Percentiles rank a stretch among this genome's conserved stretches.
Conservation (phyloP, 1,139 yeast species). For the Geotrichum citri-aurantii region DNA sequence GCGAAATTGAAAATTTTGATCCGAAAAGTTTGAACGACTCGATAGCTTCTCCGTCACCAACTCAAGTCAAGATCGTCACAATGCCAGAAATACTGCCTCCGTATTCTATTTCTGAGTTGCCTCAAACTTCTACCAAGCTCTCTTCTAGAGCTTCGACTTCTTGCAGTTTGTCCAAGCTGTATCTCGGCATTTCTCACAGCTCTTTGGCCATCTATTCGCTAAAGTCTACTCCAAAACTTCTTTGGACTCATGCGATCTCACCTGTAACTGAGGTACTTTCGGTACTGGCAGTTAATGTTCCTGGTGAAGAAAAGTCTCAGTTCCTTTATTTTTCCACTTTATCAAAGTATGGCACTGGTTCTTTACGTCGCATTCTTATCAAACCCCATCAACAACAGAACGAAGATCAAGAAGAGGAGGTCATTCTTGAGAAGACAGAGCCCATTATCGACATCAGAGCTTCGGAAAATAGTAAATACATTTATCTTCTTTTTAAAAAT, state of each 20-base stretch:
- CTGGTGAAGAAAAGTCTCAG: conserved; percentile 5
- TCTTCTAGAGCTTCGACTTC: conserved; percentile 19
- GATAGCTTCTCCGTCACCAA: not conserved
- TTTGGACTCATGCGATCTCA: conserved; percentile 67
- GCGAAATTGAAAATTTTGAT: conserved; percentile 5
- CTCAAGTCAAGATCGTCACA: not conserved
- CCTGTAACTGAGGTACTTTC: conserved; percentile 49
- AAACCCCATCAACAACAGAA: conserved; percentile 17
- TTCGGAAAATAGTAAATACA: conserved; percentile 17
- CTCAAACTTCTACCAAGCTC: conserved; percentile 26
- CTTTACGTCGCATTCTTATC: conserved; percentile 11
- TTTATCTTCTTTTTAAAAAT: conserved; percentile 22
- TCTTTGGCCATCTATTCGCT: conserved; percentile 65
- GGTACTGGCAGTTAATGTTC: conserved; percentile 22
- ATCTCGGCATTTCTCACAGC: conserved; percentile 72
- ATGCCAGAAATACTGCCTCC: conserved; percentile 36
- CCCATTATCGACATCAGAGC: conserved; percentile 20
- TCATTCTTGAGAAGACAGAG: conserved; percentile 16
- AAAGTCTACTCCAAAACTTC: conserved; percentile 73
- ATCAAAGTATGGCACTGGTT: conserved; percentile 14
- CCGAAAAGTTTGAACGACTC: not conserved
- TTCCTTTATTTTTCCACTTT: conserved; percentile 15
- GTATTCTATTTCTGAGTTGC: conserved; percentile 31
- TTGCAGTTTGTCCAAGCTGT: conserved; percentile 20
- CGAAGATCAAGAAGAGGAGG: conserved; percentile 17